Evolutionary conservation across 192 early-diverging fungal genomes (phyloP).

Genomic region (Coemansia sp.): DNA sequence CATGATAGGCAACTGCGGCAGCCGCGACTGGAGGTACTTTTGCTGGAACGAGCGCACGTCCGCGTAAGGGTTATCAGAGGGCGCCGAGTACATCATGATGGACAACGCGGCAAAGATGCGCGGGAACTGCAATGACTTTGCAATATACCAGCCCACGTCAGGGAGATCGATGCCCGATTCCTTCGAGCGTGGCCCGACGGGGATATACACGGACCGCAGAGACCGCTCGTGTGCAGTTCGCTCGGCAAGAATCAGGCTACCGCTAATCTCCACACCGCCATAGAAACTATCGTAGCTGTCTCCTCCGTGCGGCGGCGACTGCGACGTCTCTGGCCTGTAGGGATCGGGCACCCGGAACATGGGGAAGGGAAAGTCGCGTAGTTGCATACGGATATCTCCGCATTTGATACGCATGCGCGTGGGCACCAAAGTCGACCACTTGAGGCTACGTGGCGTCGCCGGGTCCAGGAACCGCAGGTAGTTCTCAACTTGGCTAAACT

Average conservation of each 20-base stretch:
- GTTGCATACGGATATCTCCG: constrained; percentile 50
- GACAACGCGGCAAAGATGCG: constrained; percentile 49
- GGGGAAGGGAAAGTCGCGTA: constrained; percentile 60
- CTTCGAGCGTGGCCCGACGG: constrained; percentile 40
- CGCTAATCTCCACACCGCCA: constrained; percentile 49
- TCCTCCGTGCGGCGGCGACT: not conserved
- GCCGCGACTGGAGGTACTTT: constrained; percentile 17
- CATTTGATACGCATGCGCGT: constrained; percentile 51
- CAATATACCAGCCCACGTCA: constrained; percentile 45
- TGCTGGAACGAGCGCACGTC: constrained; percentile 18
- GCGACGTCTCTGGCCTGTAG: constrained; percentile 28
- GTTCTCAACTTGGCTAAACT: constrained; percentile 47
- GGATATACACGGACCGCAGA: constrained; percentile 46
- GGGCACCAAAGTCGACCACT: constrained; percentile 55
- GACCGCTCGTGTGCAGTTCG: constrained; percentile 44
- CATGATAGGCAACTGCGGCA: constrained; percentile 51
- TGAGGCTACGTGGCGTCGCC: constrained; percentile 45
- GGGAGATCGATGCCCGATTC: constrained; percentile 30
- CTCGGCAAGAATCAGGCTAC: constrained; percentile 50
- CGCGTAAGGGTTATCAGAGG: constrained; percentile 7
- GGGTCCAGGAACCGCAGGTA: constrained; percentile 58
- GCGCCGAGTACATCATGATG: constrained; percentile 48
- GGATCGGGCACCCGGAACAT: constrained; percentile 57
- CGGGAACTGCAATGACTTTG: constrained; percentile 56
- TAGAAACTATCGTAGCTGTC: constrained; percentile 45